phyloP scores from a whole-genome alignment of 768 basidiomycete species.

The Leccinellum albellum region DNA sequence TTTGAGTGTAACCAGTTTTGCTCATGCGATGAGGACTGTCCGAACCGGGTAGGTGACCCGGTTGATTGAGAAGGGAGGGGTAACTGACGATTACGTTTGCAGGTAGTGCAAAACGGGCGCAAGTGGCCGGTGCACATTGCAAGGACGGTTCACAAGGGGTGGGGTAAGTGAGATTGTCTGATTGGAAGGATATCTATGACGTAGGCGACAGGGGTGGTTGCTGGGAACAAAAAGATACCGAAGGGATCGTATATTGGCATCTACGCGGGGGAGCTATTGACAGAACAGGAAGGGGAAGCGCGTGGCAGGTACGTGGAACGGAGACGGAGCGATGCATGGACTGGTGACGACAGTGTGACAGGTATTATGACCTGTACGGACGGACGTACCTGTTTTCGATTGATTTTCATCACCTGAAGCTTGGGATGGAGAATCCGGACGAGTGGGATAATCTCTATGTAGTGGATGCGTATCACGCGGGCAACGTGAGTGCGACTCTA shows the following conservation, averaged over 20 bases:
- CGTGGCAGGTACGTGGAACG: slow-evolving; percentile 58
- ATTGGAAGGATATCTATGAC: not conserved
- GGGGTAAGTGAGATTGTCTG: slow-evolving; percentile 50
- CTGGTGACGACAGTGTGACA: slow-evolving; percentile 25
- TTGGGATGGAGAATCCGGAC: slow-evolving; percentile 24
- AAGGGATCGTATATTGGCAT: slow-evolving; percentile 74
- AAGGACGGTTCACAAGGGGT: slow-evolving; percentile 76
- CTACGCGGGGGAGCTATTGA: slow-evolving; percentile 81
- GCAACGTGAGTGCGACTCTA: slow-evolving; percentile 56
- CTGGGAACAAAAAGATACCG: slow-evolving; percentile 58
- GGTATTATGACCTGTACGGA: slow-evolving; percentile 71
- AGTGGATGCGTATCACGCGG: slow-evolving; percentile 86
- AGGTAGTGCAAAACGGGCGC: slow-evolving; percentile 86
- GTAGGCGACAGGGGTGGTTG: slow-evolving; percentile 59
- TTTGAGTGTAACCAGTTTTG: slow-evolving; percentile 87
- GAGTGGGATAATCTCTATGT: slow-evolving; percentile 41
- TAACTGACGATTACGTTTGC: not conserved
- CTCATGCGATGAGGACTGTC: slow-evolving; percentile 75
- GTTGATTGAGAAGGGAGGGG: not conserved
- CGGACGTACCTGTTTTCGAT: slow-evolving; percentile 80
- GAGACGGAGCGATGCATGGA: not conserved
- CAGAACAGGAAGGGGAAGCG: slow-evolving; percentile 58
- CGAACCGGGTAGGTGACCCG: slow-evolving; percentile 57
- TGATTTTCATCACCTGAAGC: slow-evolving; percentile 67
- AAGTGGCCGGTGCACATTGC: slow-evolving; percentile 57